Percentiles rank a stretch among this genome's conserved stretches.
Conservation (phyloP, 345 rosid genomes). For the Brassica juncea region DNA sequence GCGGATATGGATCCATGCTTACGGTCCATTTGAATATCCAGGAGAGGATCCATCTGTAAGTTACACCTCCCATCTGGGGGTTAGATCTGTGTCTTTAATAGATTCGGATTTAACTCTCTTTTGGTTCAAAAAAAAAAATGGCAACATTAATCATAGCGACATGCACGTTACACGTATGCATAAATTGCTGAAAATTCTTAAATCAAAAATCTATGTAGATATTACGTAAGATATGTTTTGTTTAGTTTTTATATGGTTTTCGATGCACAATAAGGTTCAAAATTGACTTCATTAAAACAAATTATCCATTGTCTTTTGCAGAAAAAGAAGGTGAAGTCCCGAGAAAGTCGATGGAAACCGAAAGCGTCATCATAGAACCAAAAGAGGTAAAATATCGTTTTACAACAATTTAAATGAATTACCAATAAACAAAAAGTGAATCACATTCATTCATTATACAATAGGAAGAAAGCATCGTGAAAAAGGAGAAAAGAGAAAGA, state of each 20-base stretch:
- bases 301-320: slow-evolving; percentile 4
- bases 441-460: not conserved
- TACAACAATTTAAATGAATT: not conserved
- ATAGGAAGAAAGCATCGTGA: slow-evolving; percentile 27
- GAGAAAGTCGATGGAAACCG: slow-evolving; percentile 30
- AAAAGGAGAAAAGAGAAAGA: slow-evolving; percentile 28
- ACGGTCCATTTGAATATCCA: too few relatives aligned
- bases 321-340: slow-evolving; percentile 29
- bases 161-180: not conserved
- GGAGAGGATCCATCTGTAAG: too few relatives aligned
- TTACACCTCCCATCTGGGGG: too few relatives aligned
- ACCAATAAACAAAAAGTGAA: not conserved
- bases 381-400: slow-evolving; percentile 29
- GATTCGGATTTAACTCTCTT: too few relatives aligned
- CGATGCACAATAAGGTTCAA: not conserved
- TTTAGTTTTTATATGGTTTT: not conserved
- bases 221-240: not conserved
- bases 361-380: slow-evolving; percentile 28
- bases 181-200: not conserved
- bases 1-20: too few relatives aligned
- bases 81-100: too few relatives aligned
- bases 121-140: not conserved
- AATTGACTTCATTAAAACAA: not conserved
- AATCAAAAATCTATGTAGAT: not conserved
- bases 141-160: not conserved